phyloP scores from a whole-genome alignment of 2,329 filamentous ascomycete genomes.

The Monilinia polystroma region DNA sequence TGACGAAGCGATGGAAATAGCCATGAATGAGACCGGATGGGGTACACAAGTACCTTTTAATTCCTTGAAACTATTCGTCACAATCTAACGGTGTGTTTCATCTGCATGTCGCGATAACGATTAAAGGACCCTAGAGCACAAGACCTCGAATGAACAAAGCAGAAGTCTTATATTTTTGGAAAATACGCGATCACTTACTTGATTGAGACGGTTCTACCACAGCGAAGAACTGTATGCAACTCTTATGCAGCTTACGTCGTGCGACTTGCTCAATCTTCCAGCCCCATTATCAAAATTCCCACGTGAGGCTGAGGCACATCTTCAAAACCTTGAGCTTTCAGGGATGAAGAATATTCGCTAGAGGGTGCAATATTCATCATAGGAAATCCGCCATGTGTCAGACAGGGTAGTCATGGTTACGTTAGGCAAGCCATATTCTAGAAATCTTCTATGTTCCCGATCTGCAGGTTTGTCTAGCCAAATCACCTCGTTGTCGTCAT shows the following conservation, averaged over 20 bases:
- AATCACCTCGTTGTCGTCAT: conserved; percentile 19
- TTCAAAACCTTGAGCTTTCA: conserved; percentile 7
- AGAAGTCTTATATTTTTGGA: conserved; percentile 25
- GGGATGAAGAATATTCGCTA: conserved; percentile 2
- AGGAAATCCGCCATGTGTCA: conserved; percentile 19
- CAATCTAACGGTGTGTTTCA: conserved; percentile 22
- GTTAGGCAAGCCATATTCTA: conserved; percentile 16
- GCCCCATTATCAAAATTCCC: conserved; percentile 16
- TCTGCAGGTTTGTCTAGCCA: conserved; percentile 11
- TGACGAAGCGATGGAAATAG: conserved; percentile 19
- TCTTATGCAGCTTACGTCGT: conserved; percentile 22
- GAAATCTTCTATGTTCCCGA: conserved; percentile 19
- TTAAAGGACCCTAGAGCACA: neutral
- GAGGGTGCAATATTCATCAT: conserved; percentile 12
- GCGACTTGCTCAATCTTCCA: conserved; percentile 1
- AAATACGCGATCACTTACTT: conserved; percentile 11
- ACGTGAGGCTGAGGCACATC: conserved; percentile 15
- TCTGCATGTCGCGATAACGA: conserved; percentile 16
- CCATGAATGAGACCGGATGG: conserved; percentile 22
- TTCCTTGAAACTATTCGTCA: conserved; percentile 17
- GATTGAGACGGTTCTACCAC: conserved; percentile 9
- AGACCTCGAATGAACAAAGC: conserved; percentile 7
- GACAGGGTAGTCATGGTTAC: conserved; percentile 16
- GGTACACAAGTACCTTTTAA: conserved; percentile 23
- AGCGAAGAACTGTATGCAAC: conserved; percentile 17